phyloP scores from a whole-genome alignment of 768 basidiomycete species.

The Tricholoma saponaceum region DNA sequence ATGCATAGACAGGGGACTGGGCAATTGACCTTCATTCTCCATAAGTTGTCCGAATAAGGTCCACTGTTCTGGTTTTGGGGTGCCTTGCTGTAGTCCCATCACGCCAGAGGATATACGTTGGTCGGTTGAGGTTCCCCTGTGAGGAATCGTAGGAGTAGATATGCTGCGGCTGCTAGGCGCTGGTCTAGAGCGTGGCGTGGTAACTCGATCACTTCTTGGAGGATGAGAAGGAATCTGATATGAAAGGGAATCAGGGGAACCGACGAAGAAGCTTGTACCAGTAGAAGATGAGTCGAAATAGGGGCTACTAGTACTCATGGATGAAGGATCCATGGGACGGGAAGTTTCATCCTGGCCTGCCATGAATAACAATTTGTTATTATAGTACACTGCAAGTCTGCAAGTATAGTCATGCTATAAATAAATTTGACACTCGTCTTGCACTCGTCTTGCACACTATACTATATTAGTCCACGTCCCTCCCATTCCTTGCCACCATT shows the following conservation, averaged over 20 bases:
- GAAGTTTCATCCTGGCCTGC: too few species aligned
- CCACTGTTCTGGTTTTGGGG: slow-evolving; percentile 40
- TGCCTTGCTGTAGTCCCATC: slow-evolving; percentile 7
- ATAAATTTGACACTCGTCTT: too few species aligned
- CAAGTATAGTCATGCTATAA: too few species aligned
- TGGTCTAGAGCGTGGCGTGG: slow-evolving; percentile 13
- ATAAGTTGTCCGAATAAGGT: slow-evolving; percentile 67
- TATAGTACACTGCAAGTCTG: too few species aligned
- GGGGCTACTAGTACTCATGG: background rate
- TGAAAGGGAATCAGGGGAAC: slow-evolving; percentile 22
- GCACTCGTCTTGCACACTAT: too few species aligned
- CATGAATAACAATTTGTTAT: too few species aligned
- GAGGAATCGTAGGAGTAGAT: slow-evolving; percentile 15
- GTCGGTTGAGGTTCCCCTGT: slow-evolving; percentile 7
- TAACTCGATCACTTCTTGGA: background rate
- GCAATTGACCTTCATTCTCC: slow-evolving; percentile 56
- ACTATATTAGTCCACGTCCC: slow-evolving; percentile 24
- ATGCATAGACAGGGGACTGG: slow-evolving; percentile 8
- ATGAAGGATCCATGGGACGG: background rate
- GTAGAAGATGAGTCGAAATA: background rate
- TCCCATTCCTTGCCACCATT: slow-evolving; percentile 49
- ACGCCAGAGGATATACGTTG: slow-evolving; percentile 13
- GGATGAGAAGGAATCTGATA: slow-evolving; percentile 1
- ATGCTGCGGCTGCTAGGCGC: slow-evolving; percentile 14
- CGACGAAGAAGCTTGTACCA: slow-evolving; percentile 16